These are phyloP conservation scores for Wilhelminamyces savonicus DNA, from an alignment of 805 yeast genomes.

Conservation along the genomic window DNA sequence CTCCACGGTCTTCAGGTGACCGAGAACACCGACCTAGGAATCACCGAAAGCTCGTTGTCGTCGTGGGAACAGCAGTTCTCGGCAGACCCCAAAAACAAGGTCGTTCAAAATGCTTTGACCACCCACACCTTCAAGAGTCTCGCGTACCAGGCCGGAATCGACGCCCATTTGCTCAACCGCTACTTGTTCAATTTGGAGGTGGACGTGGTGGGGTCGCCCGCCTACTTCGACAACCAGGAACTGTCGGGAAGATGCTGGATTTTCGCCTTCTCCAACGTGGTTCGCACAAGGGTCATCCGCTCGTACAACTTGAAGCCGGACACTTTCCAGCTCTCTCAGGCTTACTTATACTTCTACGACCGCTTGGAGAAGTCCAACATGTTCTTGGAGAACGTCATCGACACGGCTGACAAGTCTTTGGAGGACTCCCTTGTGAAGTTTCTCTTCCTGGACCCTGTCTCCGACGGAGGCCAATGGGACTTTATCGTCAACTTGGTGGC, in stretches of 20 bases:
- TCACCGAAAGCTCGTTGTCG: constrained; percentile 21
- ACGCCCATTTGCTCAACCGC: constrained; percentile 15
- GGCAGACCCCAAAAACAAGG: constrained; percentile 42
- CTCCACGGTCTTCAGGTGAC: no score
- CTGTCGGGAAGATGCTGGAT: constrained; percentile 85
- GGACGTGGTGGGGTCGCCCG: constrained; percentile 29
- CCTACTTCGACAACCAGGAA: constrained; percentile 50
- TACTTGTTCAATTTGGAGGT: constrained; percentile 33
- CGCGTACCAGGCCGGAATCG: constrained; percentile 7
- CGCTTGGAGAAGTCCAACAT: constrained; percentile 80
- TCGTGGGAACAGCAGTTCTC: constrained; percentile 43
- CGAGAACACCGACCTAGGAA: constrained; percentile 1
- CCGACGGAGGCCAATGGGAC: constrained; percentile 87
- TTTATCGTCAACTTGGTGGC: constrained; percentile 72
- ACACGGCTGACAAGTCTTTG: constrained; percentile 58
- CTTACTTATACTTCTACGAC: constrained; percentile 77
- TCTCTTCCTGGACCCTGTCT: constrained; percentile 57
- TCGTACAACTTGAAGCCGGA: constrained; percentile 47
- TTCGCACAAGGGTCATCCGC: constrained; percentile 57
- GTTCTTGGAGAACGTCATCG: constrained; percentile 70
- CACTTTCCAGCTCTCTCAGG: constrained; percentile 69
- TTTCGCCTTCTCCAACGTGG: constrained; percentile 73
- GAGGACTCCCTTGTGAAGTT: constrained; percentile 68
- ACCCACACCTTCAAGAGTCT: constrained; percentile 35
- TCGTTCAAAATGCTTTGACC: constrained; percentile 51